Conservation (phyloP, 1,139 yeast genomes). For the Hyphopichia wangnamkhiaoensis region DNA sequence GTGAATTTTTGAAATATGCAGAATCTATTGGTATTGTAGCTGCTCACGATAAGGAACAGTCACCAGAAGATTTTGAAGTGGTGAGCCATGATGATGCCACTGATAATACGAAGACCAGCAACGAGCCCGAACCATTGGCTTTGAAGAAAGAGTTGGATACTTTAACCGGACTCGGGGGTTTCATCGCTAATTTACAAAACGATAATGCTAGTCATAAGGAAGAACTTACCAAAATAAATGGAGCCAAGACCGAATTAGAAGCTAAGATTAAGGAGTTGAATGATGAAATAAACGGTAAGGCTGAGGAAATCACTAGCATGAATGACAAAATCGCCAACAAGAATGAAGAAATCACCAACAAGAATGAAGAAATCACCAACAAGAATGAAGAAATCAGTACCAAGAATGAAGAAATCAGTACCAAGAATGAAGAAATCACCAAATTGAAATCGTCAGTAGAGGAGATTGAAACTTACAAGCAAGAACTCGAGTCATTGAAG, state of each 20-base stretch:
- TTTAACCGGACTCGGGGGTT: no score
- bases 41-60: no score
- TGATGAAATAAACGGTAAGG: not conserved
- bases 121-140: no score
- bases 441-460: not conserved
- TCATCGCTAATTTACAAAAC: no score
- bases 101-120: no score
- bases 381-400: not conserved
- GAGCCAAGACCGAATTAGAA: not conserved
- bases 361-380: not conserved
- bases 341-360: not conserved
- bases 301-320: not conserved
- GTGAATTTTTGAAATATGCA: not conserved
- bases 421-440: not conserved
- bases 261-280: conserved; percentile 1
- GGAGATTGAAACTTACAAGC: not conserved
- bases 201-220: no score
- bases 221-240: not conserved
- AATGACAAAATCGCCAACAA: not conserved
- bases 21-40: not conserved
- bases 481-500: conserved; percentile 1
- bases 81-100: not conserved
- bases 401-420: not conserved
- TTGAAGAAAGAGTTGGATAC: no score
- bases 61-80: not conserved